Base-by-base conservation (phyloP, 148 eudicot species). In the Hydrangea macrophylla region DNA sequence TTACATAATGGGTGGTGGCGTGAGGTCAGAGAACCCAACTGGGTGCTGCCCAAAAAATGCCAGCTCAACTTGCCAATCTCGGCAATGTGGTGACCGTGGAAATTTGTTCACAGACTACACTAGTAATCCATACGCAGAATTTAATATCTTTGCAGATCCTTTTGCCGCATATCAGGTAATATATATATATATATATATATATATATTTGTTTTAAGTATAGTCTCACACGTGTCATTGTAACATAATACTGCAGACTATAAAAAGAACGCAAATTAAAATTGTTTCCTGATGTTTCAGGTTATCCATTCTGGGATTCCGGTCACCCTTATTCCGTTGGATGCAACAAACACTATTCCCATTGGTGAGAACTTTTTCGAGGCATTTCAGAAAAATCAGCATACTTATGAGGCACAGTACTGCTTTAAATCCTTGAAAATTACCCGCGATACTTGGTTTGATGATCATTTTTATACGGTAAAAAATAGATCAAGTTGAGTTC, bases 91-190 rank as follows among this genome's bases (percentile, higher is more conserved):
- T 5, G 82, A 85, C 53, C 81, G 17, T 42, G 98, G 98, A 22
- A 93, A 93, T 66, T 23, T 93, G 58, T 86, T 78, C 75, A 86
- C 92, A 7, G 90, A 73, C 73, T 84, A 84, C 74, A 78, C 78
- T 9, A 80, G 84, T 31, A 93, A 93, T 70, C 96, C 96, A 28
- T 90, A 86, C 68, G 92, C 96, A 23, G 98, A 93, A 75, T 93
- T 83, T 78, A 93, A 93, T 65, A 65, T 93, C 24, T 93, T 88
- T 66, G 83, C 75, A 42, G 98, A 93, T 75, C 98, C 98, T 39
- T 93, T 93, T 83, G 96, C 96, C 61, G 96, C 98, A 15, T 88
- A 86, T 67, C 89, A 90, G 90, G 98, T 93, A 69, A 51, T 50
- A 11, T 0, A 28, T 30, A 15, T 48, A 22, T 48, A 22, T 3